A percentile compares a stretch with the other conserved stretches of the same genome.
Evolutionary conservation across 331 rosid genomes (phyloP).

Genomic region (Quercus lobata): DNA sequence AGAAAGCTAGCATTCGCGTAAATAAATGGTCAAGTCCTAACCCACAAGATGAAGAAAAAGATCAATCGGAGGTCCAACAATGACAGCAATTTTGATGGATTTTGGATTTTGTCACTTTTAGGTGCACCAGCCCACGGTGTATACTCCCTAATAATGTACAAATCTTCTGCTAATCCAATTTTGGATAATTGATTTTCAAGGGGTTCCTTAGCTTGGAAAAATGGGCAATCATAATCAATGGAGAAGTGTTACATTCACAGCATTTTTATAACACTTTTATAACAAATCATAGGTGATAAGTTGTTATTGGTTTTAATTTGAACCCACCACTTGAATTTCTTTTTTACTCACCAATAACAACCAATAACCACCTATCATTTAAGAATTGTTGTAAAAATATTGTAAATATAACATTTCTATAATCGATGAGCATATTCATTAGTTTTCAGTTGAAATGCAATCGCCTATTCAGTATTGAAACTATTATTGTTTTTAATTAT

Average conservation of each 20-base stretch:
- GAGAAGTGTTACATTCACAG: no score
- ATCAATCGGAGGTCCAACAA: not conserved
- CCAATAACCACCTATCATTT: no score
- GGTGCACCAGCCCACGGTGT: not conserved
- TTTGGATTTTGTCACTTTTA: not conserved
- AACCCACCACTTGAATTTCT: no score
- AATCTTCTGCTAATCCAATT: not conserved
- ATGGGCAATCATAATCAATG: not conserved
- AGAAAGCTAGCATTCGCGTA: constrained; percentile 33
- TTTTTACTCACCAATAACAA: no score
- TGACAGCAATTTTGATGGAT: not conserved
- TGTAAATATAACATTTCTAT: accelerated
- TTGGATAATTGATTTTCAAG: not conserved
- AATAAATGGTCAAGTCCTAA: constrained; percentile 38
- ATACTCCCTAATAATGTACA: not conserved
- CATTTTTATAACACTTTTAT: no score
- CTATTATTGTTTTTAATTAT: no score
- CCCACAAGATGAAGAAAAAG: not conserved
- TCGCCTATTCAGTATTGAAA: no score
- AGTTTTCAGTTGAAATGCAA: no score
- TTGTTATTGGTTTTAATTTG: no score
- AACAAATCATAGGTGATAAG: no score
- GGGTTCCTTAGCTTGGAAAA: not conserved
- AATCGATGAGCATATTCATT: no score
- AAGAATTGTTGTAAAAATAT: no score